Percentiles rank a stretch among this genome's conserved stretches.
Evolutionary conservation across 106 monocot genomes (phyloP).

Genomic region (Allium sativum): DNA sequence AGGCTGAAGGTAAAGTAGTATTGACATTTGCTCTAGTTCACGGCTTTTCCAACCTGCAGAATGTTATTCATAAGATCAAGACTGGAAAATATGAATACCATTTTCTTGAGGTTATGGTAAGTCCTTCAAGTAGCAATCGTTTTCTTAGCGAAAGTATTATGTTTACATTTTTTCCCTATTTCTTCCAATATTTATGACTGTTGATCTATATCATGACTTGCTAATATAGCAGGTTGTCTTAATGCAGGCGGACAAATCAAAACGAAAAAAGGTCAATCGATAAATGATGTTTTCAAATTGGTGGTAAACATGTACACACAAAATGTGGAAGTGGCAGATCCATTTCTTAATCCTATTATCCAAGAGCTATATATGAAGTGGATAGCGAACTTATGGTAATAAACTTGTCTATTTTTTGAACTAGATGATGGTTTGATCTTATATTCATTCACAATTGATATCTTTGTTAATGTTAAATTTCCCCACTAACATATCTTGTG

Average conservation of each 20-base stretch:
- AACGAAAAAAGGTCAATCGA: conserved; percentile 57
- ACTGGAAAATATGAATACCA: conserved; percentile 82
- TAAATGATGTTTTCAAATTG: conserved; percentile 45
- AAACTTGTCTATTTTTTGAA: no score
- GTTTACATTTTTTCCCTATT: no score
- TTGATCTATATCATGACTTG: no score
- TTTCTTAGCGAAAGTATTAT: no score
- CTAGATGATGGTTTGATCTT: no score
- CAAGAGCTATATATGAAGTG: conserved; percentile 60
- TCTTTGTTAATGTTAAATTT: no score
- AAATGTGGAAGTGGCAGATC: conserved; percentile 58
- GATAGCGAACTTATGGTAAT: no score
- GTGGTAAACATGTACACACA: conserved; percentile 59
- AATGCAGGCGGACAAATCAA: conserved; percentile 94
- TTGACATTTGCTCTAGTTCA: conserved; percentile 84
- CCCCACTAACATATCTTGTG: no score
- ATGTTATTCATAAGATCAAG: conserved; percentile 82
- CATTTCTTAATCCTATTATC: conserved; percentile 54
- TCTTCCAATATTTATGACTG: no score
- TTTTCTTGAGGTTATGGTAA: conserved; percentile 95
- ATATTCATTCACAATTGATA: no score
- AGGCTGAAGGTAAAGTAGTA: conserved; percentile 70
- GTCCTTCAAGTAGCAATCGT: conserved; percentile 67
- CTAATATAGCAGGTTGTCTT: conserved; percentile 49
- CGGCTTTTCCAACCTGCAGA: conserved; percentile 89